phyloP scores from a whole-genome alignment of 495 filamentous ascomycete species.

The Staphylotrichum longicolle region DNA sequence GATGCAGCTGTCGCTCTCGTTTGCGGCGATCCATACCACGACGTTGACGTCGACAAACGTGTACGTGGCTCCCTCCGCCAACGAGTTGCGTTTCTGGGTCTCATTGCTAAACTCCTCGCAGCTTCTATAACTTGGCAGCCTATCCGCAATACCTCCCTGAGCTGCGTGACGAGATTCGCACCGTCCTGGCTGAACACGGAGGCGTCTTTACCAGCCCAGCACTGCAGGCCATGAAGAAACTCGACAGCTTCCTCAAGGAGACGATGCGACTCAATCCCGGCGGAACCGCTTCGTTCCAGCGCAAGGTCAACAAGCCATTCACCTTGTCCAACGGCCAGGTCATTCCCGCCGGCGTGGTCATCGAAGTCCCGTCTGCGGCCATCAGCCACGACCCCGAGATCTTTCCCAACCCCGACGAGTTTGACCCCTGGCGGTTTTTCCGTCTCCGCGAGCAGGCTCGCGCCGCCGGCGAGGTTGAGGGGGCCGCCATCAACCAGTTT shows the following conservation, averaged over 20 bases:
- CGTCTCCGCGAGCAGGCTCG: slow-evolving; percentile 42
- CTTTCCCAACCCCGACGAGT: slow-evolving; percentile 37
- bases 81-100: background rate
- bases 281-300: slow-evolving; percentile 30
- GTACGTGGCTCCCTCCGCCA: background rate
- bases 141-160: slow-evolving; percentile 45
- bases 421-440: slow-evolving; percentile 52
- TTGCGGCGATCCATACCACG: slow-evolving; percentile 53
- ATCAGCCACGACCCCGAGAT: slow-evolving; percentile 31
- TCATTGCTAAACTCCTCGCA: slow-evolving; percentile 10
- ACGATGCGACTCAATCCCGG: slow-evolving; percentile 32
- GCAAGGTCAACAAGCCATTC: slow-evolving; percentile 40
- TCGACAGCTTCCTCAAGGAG: slow-evolving; percentile 41
- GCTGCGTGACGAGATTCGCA: slow-evolving; percentile 54
- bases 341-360: slow-evolving; percentile 38
- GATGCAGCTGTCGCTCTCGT: slow-evolving; percentile 43
- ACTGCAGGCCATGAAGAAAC: slow-evolving; percentile 37
- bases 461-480: slow-evolving; percentile 31
- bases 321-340: slow-evolving; percentile 44
- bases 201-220: slow-evolving; percentile 31
- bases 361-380: slow-evolving; percentile 43
- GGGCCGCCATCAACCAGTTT: slow-evolving; percentile 40
- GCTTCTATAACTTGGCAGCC: slow-evolving; percentile 42
- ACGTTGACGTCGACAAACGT: slow-evolving; percentile 46
- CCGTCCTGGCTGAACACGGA: slow-evolving; percentile 30